Evolutionary conservation across 2,329 filamentous ascomycete species (phyloP).

Genomic region (Cyclaneusma minus): DNA sequence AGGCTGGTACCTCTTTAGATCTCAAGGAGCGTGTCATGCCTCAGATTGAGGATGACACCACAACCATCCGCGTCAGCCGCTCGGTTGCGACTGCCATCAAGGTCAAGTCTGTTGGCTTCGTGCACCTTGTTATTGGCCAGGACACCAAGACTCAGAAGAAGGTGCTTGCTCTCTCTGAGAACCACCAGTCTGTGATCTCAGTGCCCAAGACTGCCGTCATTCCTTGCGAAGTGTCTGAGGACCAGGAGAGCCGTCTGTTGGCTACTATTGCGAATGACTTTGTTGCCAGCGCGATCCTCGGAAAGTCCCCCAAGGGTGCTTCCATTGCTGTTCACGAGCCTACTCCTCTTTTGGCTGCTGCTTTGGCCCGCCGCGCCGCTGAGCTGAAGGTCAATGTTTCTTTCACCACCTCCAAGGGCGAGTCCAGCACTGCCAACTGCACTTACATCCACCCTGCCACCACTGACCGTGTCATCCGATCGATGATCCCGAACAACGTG

Average conservation of each 20-base stretch:
- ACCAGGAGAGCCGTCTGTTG: conserved; percentile 2
- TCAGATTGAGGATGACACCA: conserved; percentile 1
- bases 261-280: conserved; percentile 2
- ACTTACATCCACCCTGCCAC: conserved; percentile 3
- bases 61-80: conserved; percentile 1
- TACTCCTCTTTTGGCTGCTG: conserved; percentile 2
- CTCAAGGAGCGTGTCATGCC: conserved; percentile 1
- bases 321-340: conserved; percentile 4
- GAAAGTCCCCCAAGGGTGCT: conserved; percentile 2
- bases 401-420: conserved; percentile 3
- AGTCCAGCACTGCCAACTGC: conserved; percentile 1
- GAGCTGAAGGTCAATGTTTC: conserved; percentile 1
- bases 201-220: conserved; percentile 3
- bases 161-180: conserved; percentile 4
- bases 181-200: conserved; percentile 1
- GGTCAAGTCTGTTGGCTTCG: conserved; percentile 2
- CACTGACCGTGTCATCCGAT: conserved; percentile 1
- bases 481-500: conserved; percentile 2
- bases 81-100: conserved; percentile 2
- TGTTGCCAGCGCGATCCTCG: conserved; percentile 3
- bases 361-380: conserved; percentile 1
- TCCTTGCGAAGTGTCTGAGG: conserved; percentile 1
- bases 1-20: conserved; percentile 1
- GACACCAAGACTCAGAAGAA: conserved; percentile 2
- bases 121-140: conserved; percentile 3